These are phyloP conservation scores for Aspergillus sp. DNA, from an alignment of 2,329 filamentous ascomycete species.

Conservation along the genomic window DNA sequence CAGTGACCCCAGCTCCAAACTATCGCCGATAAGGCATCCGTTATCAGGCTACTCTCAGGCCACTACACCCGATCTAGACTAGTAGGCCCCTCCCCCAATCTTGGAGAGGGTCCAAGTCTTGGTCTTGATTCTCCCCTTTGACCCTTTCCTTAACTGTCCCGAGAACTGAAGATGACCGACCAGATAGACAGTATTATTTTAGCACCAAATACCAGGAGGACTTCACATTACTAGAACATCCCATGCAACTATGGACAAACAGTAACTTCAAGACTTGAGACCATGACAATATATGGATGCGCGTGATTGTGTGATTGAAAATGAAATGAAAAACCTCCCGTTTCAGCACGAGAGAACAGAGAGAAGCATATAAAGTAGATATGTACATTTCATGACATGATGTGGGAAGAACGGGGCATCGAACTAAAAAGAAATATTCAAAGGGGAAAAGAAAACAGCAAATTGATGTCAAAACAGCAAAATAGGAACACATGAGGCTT, in stretches of 20 bases:
- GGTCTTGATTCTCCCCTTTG: neutral
- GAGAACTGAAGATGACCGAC: neutral
- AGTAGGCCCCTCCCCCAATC: neutral
- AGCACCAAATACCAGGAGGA: neutral
- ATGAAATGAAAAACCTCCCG: neutral
- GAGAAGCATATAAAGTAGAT: slow-evolving; percentile 19
- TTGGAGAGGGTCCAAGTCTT: neutral
- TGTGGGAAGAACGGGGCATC: neutral
- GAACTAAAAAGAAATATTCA: slow-evolving; percentile 6
- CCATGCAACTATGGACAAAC: neutral
- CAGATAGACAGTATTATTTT: neutral
- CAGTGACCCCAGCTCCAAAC: neutral
- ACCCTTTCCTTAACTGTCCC: neutral
- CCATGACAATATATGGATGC: neutral
- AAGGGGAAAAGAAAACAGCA: neutral
- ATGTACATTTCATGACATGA: slow-evolving; percentile 37
- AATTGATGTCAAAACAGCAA: neutral
- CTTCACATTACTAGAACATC: neutral
- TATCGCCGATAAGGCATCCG: slow-evolving; percentile 5
- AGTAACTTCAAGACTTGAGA: neutral
- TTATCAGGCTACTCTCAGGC: slow-evolving; percentile 6
- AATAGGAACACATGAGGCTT: too few relatives aligned
- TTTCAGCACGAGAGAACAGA: neutral
- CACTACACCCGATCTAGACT: neutral
- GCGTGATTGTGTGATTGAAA: neutral